Evolutionary conservation across 129 eudicot genomes (phyloP).

Genomic region (Pseudognaphalium luteoalbum): DNA sequence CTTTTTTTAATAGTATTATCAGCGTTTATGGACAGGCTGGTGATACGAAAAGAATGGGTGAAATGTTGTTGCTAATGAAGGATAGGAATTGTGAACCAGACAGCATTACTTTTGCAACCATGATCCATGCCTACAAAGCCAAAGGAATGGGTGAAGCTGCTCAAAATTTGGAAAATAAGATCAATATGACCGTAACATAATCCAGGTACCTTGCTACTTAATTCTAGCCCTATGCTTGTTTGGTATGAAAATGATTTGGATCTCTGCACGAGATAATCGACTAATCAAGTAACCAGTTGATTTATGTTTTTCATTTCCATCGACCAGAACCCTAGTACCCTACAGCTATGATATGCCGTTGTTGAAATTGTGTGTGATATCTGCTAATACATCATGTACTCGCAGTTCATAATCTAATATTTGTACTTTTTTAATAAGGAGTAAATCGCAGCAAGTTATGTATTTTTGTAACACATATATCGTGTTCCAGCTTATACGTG

Average conservation of each 20-base stretch:
- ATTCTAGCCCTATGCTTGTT: neutral
- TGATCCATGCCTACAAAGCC: constrained; percentile 64
- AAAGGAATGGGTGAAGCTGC: constrained; percentile 80
- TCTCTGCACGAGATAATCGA: neutral
- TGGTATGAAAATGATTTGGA: neutral
- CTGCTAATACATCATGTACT: too few relatives aligned
- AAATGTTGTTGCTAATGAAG: constrained; percentile 66
- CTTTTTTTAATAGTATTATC: constrained; percentile 69
- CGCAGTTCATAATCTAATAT: too few relatives aligned
- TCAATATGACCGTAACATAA: constrained; percentile 23
- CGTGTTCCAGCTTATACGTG: neutral
- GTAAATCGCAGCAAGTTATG: too few relatives aligned
- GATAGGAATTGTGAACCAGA: constrained; percentile 67
- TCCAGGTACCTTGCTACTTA: constrained; percentile 36
- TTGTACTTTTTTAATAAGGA: too few relatives aligned
- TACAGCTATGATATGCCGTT: too few relatives aligned
- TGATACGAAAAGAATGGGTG: constrained; percentile 60
- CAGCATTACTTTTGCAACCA: constrained; percentile 66
- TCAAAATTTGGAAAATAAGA: constrained; percentile 49
- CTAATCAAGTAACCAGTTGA: neutral
- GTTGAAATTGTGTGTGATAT: too few relatives aligned
- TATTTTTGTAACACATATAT: neutral
- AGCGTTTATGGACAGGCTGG: constrained; percentile 75
- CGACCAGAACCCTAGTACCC: too few relatives aligned
- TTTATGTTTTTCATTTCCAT: neutral